Evolutionary conservation across 805 yeast species (phyloP), one percentile per base, ranked within the genome.

Genomic region (Pichia pseudocactophila): DNA sequence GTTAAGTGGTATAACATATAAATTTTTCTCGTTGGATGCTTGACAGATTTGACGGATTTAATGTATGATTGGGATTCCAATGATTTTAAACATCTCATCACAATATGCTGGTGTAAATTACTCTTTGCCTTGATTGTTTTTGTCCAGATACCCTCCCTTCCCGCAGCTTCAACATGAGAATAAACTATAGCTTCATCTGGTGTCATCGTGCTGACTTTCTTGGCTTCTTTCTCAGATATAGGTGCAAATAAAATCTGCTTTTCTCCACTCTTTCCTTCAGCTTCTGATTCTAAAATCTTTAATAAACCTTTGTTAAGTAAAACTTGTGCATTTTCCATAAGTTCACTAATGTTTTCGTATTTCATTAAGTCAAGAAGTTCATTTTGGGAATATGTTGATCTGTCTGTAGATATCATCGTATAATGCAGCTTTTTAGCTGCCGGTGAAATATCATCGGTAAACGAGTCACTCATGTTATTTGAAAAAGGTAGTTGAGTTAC

Each of bases 61-160:
- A 94, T 88, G 61, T 76, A 81, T 35, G 92, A 70, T 56, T 86
- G 92, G 20, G 72, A 67, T 56, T 89, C 97, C 49, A 89, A 64
- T 18, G 81, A 66, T 56, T 89, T 89, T 56, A 89, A 66, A 56
- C 95, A 84, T 57, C 94, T 73, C 36, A 74, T 70, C 10, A 89
- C 95, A n/a, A 89, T 82, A 58, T 86, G 94, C 55, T 87, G 95
- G 59, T 89, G 96, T 47, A 89, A 65, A 54, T 88, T 88, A 12
- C 96, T 84, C 56, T 82, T 80, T 10, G 89, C 86, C 57, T 85
- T 85, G 52, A 89, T 76, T 8, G 95, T 85, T 63, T 86, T 87
- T 11, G 95, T 83, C 97, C 97, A 89, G 41, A 89, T 87, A 36
- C 97, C 97, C 63, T 89, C 97, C 61, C 97, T 71, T 4, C 92